Evolutionary conservation across 768 basidiomycete genomes (phyloP).

Genomic region (Stropharia rugosoannulata): DNA sequence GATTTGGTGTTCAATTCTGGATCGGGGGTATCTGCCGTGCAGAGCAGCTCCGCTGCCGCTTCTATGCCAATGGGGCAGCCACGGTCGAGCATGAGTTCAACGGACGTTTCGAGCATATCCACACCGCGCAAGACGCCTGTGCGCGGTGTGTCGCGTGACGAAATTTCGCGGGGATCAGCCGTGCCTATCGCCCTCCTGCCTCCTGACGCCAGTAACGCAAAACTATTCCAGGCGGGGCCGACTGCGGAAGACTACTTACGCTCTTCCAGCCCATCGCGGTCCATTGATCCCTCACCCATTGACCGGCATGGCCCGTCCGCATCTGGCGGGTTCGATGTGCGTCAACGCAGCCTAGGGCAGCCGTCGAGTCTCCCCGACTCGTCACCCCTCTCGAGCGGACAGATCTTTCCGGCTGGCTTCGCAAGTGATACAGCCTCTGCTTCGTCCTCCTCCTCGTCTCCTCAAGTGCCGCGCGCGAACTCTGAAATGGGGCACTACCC

Average conservation of each 20-base stretch:
- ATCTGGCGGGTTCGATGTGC: slow-evolving; percentile 31
- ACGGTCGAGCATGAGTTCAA: slow-evolving; percentile 55
- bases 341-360: slow-evolving; percentile 36
- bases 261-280: slow-evolving; percentile 56
- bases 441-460: no score
- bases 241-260: slow-evolving; percentile 34
- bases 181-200: slow-evolving; percentile 58
- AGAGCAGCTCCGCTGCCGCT: slow-evolving; percentile 25
- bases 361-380: slow-evolving; percentile 54
- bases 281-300: slow-evolving; percentile 46
- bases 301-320: slow-evolving; percentile 33
- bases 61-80: slow-evolving; percentile 37
- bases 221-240: slow-evolving; percentile 53
- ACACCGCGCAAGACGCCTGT: slow-evolving; percentile 21
- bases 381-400: slow-evolving; percentile 61
- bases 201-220: slow-evolving; percentile 54
- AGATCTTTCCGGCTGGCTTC: slow-evolving; percentile 30
- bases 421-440: slow-evolving; percentile 29
- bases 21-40: slow-evolving; percentile 26
- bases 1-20: slow-evolving; percentile 48
- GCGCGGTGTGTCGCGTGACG: slow-evolving; percentile 56
- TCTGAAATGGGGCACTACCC: slow-evolving; percentile 83
- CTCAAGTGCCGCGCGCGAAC: slow-evolving; percentile 55
- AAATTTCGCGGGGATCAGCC: slow-evolving; percentile 51
- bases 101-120: slow-evolving; percentile 30